These are phyloP conservation scores for Microascus cirrosus DNA, from an alignment of 2,329 filamentous ascomycete genomes.

Conservation along the genomic window DNA sequence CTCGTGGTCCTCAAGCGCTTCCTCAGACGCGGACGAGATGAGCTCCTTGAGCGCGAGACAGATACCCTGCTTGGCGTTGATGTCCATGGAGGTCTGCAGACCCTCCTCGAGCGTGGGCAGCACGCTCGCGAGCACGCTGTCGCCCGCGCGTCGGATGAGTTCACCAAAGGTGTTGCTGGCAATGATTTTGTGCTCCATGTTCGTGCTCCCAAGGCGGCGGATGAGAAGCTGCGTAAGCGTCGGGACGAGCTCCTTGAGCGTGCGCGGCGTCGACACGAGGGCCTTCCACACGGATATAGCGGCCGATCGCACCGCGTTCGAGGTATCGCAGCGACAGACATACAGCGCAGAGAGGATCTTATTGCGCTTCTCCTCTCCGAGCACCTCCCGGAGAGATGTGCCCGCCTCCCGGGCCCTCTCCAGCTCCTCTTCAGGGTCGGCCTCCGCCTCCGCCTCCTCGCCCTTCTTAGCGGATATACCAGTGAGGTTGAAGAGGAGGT, in stretches of 20 bases:
- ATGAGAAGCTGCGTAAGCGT: slow-evolving; percentile 94
- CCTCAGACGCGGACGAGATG: slow-evolving; percentile 76
- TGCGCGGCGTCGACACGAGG: slow-evolving; percentile 81
- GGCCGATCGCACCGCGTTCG: slow-evolving; percentile 77
- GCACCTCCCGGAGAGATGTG: slow-evolving; percentile 82
- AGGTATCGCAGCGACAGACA: slow-evolving; percentile 95
- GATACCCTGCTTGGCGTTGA: slow-evolving; percentile 91
- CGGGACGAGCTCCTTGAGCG: slow-evolving; percentile 88
- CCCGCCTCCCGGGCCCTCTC: slow-evolving; percentile 74
- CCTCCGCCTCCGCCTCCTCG: slow-evolving; percentile 46
- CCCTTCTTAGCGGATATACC: slow-evolving; percentile 76
- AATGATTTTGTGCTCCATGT: slow-evolving; percentile 98
- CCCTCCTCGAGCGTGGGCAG: slow-evolving; percentile 89
- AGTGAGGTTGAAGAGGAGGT: slow-evolving; percentile 93
- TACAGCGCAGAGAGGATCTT: slow-evolving; percentile 95
- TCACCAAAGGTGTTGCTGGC: slow-evolving; percentile 94
- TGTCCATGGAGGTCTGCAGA: slow-evolving; percentile 76
- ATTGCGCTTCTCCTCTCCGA: slow-evolving; percentile 93
- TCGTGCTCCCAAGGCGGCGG: slow-evolving; percentile 82
- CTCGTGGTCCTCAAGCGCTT: slow-evolving; percentile 87
- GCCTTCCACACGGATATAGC: slow-evolving; percentile 96
- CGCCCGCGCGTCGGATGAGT: slow-evolving; percentile 91
- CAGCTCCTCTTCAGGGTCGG: slow-evolving; percentile 66
- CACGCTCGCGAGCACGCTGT: slow-evolving; percentile 78
- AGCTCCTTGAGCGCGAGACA: slow-evolving; percentile 92